Conservation (phyloP, 2,329 filamentous ascomycete genomes). For the Fusarium penzigii region DNA sequence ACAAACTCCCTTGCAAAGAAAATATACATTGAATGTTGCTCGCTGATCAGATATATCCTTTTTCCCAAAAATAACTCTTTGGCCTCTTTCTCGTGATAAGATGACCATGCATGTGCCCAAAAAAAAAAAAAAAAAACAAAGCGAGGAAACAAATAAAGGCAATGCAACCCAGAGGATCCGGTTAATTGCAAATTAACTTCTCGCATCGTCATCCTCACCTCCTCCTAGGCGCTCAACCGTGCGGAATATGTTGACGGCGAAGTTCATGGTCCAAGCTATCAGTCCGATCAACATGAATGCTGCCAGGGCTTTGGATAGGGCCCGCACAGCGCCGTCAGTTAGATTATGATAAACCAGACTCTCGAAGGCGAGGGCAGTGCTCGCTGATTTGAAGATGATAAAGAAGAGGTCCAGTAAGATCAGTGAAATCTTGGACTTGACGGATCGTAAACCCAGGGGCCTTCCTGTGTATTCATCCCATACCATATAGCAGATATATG, state of each 20-base stretch:
- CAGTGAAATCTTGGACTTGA: constrained; percentile 82
- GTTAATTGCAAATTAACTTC: background rate
- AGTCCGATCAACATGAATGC: constrained; percentile 79
- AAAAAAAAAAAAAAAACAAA: background rate
- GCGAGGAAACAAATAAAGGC: background rate
- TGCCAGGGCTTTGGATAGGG: constrained; percentile 68
- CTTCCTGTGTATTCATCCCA: constrained; percentile 96
- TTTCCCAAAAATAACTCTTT: background rate
- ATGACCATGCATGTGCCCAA: background rate
- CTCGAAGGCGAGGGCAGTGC: constrained; percentile 86
- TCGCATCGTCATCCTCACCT: constrained; percentile 44
- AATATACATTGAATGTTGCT: background rate
- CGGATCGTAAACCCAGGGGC: constrained; percentile 81
- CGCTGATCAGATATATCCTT: background rate
- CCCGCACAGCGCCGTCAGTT: constrained; percentile 43
- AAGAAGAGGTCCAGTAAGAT: constrained; percentile 93
- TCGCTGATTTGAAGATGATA: constrained; percentile 95
- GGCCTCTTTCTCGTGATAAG: background rate
- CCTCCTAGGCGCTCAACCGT: constrained; percentile 63
- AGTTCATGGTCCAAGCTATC: constrained; percentile 87
- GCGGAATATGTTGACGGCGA: constrained; percentile 80
- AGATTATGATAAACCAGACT: constrained; percentile 65
- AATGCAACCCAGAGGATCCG: background rate
- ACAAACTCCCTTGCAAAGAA: background rate
- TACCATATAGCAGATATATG: constrained; percentile 91